Percentiles rank a stretch among this genome's conserved stretches.
phyloP scores from a whole-genome alignment of 345 rosid genomes.

The Pugionium cornutum region DNA sequence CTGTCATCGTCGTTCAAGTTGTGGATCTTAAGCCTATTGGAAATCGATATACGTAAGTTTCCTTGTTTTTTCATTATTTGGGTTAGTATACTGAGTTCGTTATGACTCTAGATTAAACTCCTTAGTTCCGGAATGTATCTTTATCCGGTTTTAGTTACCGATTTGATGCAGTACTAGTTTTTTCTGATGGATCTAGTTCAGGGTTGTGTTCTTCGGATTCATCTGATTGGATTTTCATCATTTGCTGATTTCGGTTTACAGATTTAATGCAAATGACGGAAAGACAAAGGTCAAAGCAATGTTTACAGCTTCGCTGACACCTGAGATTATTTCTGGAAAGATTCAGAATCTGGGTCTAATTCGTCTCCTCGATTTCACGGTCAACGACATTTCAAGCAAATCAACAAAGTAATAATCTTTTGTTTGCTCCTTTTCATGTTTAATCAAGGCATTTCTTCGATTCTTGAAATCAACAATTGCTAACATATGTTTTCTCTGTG shows the following conservation, averaged over 20 bases:
- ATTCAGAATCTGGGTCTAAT: constrained; percentile 76
- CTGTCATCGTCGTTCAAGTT: constrained; percentile 69
- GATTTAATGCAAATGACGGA: constrained; percentile 85
- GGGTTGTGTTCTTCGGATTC: not conserved
- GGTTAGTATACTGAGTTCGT: not conserved
- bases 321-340: constrained; percentile 65
- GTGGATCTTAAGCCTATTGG: constrained; percentile 83
- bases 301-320: constrained; percentile 57
- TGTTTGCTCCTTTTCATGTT: not conserved
- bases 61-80: not conserved
- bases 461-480: not conserved
- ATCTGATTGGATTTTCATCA: not conserved
- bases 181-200: constrained; percentile 6
- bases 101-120: not conserved
- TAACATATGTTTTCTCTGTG: constrained; percentile 6
- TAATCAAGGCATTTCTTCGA: not conserved
- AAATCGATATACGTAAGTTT: constrained; percentile 65
- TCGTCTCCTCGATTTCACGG: constrained; percentile 65
- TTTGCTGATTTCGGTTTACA: constrained; percentile 28
- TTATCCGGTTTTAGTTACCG: not conserved
- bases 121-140: not conserved
- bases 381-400: constrained; percentile 85
- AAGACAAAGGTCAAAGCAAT: constrained; percentile 63
- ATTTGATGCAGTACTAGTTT: not conserved
- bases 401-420: constrained; percentile 56